Percentiles rank a stretch among this genome's conserved stretches.
phyloP scores from a whole-genome alignment of 1,284 basidiomycete species.

The Trametes hirsuta region DNA sequence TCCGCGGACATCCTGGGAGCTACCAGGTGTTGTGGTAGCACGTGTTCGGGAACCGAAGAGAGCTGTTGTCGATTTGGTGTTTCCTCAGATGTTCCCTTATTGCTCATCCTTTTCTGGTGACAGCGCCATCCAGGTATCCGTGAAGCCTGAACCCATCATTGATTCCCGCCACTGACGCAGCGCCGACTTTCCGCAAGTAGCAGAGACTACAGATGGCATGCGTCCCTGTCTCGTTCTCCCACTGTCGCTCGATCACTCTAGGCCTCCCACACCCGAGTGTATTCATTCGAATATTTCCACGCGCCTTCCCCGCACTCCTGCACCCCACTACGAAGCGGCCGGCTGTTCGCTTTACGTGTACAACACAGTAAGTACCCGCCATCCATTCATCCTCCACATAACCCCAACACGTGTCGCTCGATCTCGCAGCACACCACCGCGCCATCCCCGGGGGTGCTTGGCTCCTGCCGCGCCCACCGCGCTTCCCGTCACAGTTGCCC shows the following conservation, averaged over 20 bases:
- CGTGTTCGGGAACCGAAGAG: too few species aligned
- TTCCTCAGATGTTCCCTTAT: too few species aligned
- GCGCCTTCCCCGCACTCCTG: slow-evolving; percentile 4
- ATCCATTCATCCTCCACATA: neutral
- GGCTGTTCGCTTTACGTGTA: neutral
- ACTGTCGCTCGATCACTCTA: slow-evolving; percentile 2
- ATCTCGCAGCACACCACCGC: slow-evolving; percentile 7
- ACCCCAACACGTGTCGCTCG: slow-evolving; percentile 9
- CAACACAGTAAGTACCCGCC: neutral
- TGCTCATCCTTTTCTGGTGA: too few species aligned
- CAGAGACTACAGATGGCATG: neutral
- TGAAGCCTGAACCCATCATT: too few species aligned
- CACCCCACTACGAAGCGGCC: neutral
- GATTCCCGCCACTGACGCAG: too few species aligned
- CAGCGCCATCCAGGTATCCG: too few species aligned
- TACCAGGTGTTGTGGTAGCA: too few species aligned
- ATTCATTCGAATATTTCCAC: neutral
- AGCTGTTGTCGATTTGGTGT: too few species aligned
- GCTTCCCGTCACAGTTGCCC: slow-evolving; percentile 1
- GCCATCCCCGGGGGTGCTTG: neutral
- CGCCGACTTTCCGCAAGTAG: too few species aligned
- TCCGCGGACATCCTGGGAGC: too few species aligned
- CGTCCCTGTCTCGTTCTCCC: neutral
- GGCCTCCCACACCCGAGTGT: neutral
- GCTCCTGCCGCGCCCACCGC: neutral